Conservation (phyloP, 1,284 basidiomycete genomes). For the Pholiota adiposa region DNA sequence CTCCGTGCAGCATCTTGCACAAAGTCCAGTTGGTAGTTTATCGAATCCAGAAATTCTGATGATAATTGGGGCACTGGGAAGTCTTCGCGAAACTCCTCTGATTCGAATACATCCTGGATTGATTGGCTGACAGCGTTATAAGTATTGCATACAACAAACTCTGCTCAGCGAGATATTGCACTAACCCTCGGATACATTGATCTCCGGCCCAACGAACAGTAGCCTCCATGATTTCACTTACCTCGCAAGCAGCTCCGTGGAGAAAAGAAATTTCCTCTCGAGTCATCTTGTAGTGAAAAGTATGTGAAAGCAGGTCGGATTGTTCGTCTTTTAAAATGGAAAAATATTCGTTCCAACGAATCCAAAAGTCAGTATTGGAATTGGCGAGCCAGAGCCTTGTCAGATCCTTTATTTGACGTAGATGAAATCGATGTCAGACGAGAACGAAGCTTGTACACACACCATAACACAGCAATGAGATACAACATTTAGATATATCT, state of each 20-base stretch:
- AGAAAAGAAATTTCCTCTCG: slow-evolving; percentile 18
- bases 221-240: slow-evolving; percentile 17
- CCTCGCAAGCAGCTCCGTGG: slow-evolving; percentile 4
- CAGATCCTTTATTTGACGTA: slow-evolving; percentile 36
- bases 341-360: slow-evolving; percentile 47
- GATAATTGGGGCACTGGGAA: slow-evolving; percentile 3
- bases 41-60: neutral
- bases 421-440: neutral
- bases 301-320: slow-evolving; percentile 22
- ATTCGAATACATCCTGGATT: slow-evolving; percentile 13
- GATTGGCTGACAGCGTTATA: neutral
- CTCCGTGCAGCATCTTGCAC: slow-evolving; percentile 16
- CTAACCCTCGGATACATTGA: neutral
- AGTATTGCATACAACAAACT: neutral
- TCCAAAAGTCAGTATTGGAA: slow-evolving; percentile 36
- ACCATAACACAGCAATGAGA: slow-evolving; percentile 32
- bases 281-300: slow-evolving; percentile 25
- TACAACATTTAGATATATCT: slow-evolving; percentile 40
- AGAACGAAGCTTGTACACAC: slow-evolving; percentile 8
- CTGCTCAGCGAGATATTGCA: neutral
- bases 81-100: slow-evolving; percentile 7
- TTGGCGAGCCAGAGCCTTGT: slow-evolving; percentile 38
- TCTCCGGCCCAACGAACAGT: slow-evolving; percentile 11
- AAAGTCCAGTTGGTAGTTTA: slow-evolving; percentile 12
- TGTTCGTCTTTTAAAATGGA: slow-evolving; percentile 36